These are phyloP conservation scores for Hericium erinaceus DNA, from an alignment of 768 basidiomycete species.

Conservation along the genomic window DNA sequence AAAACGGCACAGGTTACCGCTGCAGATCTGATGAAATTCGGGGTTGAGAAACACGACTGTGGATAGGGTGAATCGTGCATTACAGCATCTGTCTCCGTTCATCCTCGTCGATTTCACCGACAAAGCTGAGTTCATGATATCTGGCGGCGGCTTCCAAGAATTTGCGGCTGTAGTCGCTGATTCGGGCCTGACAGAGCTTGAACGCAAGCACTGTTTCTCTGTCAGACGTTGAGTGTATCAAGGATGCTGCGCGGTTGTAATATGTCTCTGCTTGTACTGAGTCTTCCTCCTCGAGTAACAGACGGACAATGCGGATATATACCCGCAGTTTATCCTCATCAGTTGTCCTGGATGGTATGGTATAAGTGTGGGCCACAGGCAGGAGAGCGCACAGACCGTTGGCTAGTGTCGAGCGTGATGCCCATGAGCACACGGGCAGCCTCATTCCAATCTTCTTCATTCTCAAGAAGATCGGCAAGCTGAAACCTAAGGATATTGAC, in stretches of 20 bases:
- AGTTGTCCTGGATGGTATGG: constrained; percentile 11
- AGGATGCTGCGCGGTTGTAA: constrained; percentile 89
- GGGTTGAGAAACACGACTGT: constrained; percentile 1
- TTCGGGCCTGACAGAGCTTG: constrained; percentile 90
- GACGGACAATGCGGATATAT: constrained; percentile 89
- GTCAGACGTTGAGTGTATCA: constrained; percentile 74
- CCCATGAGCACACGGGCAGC: constrained; percentile 89
- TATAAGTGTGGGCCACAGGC: not conserved
- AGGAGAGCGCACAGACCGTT: constrained; percentile 45
- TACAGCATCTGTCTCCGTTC: constrained; percentile 89
- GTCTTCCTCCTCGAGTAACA: constrained; percentile 93
- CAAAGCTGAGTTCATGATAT: constrained; percentile 92
- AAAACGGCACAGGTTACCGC: constrained; percentile 95
- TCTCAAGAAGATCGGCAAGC: constrained; percentile 83
- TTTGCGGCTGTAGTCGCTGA: constrained; percentile 85
- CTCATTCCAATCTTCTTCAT: constrained; percentile 88
- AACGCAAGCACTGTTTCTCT: constrained; percentile 74
- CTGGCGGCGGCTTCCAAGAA: constrained; percentile 91
- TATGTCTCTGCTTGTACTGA: constrained; percentile 97
- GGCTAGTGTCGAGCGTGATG: constrained; percentile 84
- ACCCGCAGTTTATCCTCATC: constrained; percentile 85
- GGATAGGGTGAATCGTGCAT: constrained; percentile 19
- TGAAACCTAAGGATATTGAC: constrained; percentile 77
- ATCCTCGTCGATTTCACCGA: constrained; percentile 86
- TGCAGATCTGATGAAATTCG: constrained; percentile 45